Conservation (phyloP, 2,329 filamentous ascomycete species). For the Acarospora socialis region DNA sequence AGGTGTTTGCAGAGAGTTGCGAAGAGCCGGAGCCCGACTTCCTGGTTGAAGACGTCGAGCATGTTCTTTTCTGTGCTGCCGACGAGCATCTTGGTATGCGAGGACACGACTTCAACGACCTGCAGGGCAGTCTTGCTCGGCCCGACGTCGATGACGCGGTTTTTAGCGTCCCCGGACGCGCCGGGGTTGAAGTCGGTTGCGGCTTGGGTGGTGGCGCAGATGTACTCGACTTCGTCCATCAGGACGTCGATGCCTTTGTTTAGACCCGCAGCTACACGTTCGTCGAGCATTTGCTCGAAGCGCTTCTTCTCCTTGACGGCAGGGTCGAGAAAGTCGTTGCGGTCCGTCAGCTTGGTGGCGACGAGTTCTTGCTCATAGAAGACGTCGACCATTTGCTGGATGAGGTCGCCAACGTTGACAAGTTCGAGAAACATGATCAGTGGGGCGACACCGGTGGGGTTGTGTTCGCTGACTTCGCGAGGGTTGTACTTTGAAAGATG, state of each 20-base stretch:
- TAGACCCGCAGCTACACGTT: slow-evolving; percentile 84
- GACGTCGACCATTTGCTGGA: slow-evolving; percentile 97
- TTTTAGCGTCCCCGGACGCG: slow-evolving; percentile 20
- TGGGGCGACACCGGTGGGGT: slow-evolving; percentile 64
- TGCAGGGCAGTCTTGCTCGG: slow-evolving; percentile 65
- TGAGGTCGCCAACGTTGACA: slow-evolving; percentile 94
- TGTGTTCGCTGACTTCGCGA: slow-evolving; percentile 60
- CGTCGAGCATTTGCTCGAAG: slow-evolving; percentile 97
- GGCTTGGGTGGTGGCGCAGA: slow-evolving; percentile 74
- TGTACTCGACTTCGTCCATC: slow-evolving; percentile 95
- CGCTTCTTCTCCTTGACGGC: slow-evolving; percentile 92
- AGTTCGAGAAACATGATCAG: slow-evolving; percentile 92
- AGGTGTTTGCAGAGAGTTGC: slow-evolving; percentile 89
- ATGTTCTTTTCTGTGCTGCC: slow-evolving; percentile 96
- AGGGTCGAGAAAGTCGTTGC: slow-evolving; percentile 87
- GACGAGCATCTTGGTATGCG: slow-evolving; percentile 82
- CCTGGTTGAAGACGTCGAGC: slow-evolving; percentile 96
- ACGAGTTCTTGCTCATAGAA: slow-evolving; percentile 95
- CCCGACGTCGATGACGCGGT: slow-evolving; percentile 43
- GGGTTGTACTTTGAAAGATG: slow-evolving; percentile 89
- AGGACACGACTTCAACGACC: slow-evolving; percentile 72
- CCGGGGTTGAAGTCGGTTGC: slow-evolving; percentile 82
- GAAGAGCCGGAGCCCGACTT: slow-evolving; percentile 88
- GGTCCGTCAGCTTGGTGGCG: slow-evolving; percentile 66
- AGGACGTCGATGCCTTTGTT: slow-evolving; percentile 97